Evolutionary conservation across 2,329 filamentous ascomycete species (phyloP).

Genomic region (Aspergillus proliferans): DNA sequence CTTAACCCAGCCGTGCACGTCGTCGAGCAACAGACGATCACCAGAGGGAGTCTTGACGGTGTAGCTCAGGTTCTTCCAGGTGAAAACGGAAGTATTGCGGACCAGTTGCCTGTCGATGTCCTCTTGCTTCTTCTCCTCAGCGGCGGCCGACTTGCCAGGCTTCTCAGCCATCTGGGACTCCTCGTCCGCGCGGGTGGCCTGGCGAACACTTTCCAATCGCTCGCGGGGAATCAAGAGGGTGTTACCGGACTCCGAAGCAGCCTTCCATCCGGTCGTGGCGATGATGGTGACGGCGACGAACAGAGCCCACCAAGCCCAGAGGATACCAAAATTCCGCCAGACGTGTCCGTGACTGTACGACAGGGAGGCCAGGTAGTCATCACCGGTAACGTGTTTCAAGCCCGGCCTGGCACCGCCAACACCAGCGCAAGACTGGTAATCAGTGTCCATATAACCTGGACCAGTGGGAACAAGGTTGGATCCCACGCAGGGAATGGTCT

Average conservation of each 20-base stretch:
- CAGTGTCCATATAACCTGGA: constrained; percentile 22
- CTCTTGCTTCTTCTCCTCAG: constrained; percentile 12
- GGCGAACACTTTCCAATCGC: constrained; percentile 37
- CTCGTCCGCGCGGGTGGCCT: constrained; percentile 40
- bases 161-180: constrained; percentile 39
- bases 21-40: constrained; percentile 54
- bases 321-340: constrained; percentile 57
- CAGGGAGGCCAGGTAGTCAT: constrained; percentile 53
- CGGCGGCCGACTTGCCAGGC: constrained; percentile 12
- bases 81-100: constrained; percentile 63
- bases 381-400: constrained; percentile 47
- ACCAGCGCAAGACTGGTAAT: constrained; percentile 19
- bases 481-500: constrained; percentile 30
- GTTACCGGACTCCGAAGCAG: constrained; percentile 47
- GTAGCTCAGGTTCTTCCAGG: constrained; percentile 67
- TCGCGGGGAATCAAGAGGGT: constrained; percentile 59
- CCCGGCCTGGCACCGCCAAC: constrained; percentile 50
- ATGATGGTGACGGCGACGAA: constrained; percentile 55
- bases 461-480: constrained; percentile 31
- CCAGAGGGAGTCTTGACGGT: constrained; percentile 57
- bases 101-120: constrained; percentile 43
- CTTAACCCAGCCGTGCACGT: constrained; percentile 69
- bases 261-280: constrained; percentile 53
- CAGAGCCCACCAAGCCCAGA: constrained; percentile 59
- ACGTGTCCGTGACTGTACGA: constrained; percentile 49